Evolutionary conservation across 768 basidiomycete genomes (phyloP).

Genomic region (Mycena belliarum): DNA sequence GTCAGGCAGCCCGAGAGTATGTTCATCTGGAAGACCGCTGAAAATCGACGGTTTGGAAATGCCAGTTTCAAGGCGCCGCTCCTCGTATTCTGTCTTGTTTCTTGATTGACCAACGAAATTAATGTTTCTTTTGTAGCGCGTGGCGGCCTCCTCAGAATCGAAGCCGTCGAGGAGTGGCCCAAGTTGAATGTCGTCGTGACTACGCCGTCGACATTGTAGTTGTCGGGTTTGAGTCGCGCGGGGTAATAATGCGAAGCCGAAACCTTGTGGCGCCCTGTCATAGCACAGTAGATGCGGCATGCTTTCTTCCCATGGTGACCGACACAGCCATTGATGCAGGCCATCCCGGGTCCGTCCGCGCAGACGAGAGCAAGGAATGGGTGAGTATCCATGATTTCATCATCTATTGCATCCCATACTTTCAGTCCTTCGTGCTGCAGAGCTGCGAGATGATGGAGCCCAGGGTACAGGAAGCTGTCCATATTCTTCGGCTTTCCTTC

Average conservation of each 20-base stretch:
- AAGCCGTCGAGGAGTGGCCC: conserved; percentile 24
- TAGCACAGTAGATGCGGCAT: conserved; percentile 34
- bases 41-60: conserved; percentile 31
- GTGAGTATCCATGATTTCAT: neutral
- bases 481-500: conserved; percentile 26
- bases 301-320: conserved; percentile 33
- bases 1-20: conserved; percentile 24
- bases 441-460: conserved; percentile 25
- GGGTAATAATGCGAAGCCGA: conserved; percentile 35
- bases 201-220: conserved; percentile 26
- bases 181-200: conserved; percentile 20
- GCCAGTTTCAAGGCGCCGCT: conserved; percentile 28
- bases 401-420: conserved; percentile 26
- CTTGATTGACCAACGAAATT: conserved; percentile 24
- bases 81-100: conserved; percentile 26
- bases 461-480: conserved; percentile 26
- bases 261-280: conserved; percentile 29
- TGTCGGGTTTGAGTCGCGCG: conserved; percentile 20
- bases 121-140: conserved; percentile 8
- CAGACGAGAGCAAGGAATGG: conserved; percentile 16
- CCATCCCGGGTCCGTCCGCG: conserved; percentile 28
- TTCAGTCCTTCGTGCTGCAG: conserved; percentile 23
- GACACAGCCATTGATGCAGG: conserved; percentile 33
- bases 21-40: conserved; percentile 18
- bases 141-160: conserved; percentile 1